Evolutionary conservation across 2,329 filamentous ascomycete species (phyloP).

Genomic region (Mycocentrospora acerina): DNA sequence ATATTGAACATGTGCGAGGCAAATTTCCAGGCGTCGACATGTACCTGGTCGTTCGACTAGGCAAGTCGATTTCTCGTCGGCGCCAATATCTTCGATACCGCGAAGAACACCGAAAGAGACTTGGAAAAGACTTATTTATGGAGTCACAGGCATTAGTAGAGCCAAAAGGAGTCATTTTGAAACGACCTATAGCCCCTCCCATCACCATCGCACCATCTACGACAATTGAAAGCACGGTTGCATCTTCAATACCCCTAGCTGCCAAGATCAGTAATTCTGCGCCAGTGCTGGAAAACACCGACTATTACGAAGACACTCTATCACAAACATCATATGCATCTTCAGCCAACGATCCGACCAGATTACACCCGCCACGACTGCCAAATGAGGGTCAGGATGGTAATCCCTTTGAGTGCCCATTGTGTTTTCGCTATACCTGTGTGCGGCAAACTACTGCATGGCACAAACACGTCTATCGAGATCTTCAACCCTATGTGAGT

Average conservation of each 20-base stretch:
- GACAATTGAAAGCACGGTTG: conserved; percentile 13
- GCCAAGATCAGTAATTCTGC: conserved; percentile 5
- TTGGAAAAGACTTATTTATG: conserved; percentile 12
- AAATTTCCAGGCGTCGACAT: conserved; percentile 25
- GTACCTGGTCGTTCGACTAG: conserved; percentile 25
- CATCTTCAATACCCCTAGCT: conserved; percentile 12
- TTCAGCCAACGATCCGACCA: conserved; percentile 13
- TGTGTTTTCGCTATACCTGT: conserved; percentile 23
- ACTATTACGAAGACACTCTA: conserved; percentile 15
- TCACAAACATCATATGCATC: conserved; percentile 30
- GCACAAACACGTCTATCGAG: conserved; percentile 18
- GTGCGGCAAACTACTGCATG: conserved; percentile 7
- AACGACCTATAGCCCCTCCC: background rate
- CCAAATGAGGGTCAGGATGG: conserved; percentile 19
- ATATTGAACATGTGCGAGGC: conserved; percentile 26
- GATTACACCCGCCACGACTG: conserved; percentile 20
- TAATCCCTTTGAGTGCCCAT: conserved; percentile 33
- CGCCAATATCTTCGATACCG: conserved; percentile 35
- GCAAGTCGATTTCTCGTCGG: conserved; percentile 29
- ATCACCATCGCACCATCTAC: conserved; percentile 2
- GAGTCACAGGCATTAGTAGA: background rate
- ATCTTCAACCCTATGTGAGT: conserved; percentile 16
- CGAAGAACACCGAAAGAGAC: conserved; percentile 28
- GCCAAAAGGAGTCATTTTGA: background rate
- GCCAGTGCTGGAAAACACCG: conserved; percentile 5